A percentile compares a stretch with the other conserved stretches of the same genome.
These are phyloP conservation scores for Blastobotrys chiropterorum DNA, from an alignment of 805 yeast genomes.

Conservation along the genomic window DNA sequence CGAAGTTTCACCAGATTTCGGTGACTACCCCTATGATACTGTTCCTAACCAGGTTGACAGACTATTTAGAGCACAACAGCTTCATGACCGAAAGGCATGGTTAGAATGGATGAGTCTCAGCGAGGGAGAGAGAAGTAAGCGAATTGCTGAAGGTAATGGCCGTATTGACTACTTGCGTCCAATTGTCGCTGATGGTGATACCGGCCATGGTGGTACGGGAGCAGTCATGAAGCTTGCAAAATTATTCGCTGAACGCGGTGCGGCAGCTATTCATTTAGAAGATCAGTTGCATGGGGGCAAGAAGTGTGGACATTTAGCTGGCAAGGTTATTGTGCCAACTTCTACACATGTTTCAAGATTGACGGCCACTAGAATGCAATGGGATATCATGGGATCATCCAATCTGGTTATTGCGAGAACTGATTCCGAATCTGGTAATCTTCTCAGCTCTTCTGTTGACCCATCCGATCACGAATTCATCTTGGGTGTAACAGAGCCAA, in stretches of 20 bases:
- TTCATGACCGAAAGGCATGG: conserved; percentile 49
- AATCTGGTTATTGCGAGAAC: conserved; percentile 56
- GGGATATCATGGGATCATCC: conserved; percentile 58
- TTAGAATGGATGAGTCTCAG: conserved; percentile 33
- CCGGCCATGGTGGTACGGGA: conserved; percentile 59
- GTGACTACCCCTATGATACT: conserved; percentile 64
- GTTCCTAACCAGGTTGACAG: conserved; percentile 63
- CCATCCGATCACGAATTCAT: conserved; percentile 53
- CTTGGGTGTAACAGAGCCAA: conserved; percentile 39
- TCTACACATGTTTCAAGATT: conserved; percentile 49
- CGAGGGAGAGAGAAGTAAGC: conserved; percentile 22
- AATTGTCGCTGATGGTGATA: conserved; percentile 61
- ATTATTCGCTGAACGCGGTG: conserved; percentile 59
- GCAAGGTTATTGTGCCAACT: conserved; percentile 56
- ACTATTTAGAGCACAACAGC: conserved; percentile 49
- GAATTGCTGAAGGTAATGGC: conserved; percentile 22
- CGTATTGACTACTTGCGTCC: conserved; percentile 51
- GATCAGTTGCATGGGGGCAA: conserved; percentile 63
- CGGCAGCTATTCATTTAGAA: conserved; percentile 60
- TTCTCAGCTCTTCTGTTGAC: conserved; percentile 47
- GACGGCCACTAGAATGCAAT: conserved; percentile 53
- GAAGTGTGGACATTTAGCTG: conserved; percentile 59
- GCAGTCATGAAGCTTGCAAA: conserved; percentile 62
- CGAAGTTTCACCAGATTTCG: conserved; percentile 61
- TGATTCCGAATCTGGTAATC: conserved; percentile 50